Base-by-base conservation (phyloP, 2,329 filamentous ascomycete species). In the Arthroderma sp. region DNA sequence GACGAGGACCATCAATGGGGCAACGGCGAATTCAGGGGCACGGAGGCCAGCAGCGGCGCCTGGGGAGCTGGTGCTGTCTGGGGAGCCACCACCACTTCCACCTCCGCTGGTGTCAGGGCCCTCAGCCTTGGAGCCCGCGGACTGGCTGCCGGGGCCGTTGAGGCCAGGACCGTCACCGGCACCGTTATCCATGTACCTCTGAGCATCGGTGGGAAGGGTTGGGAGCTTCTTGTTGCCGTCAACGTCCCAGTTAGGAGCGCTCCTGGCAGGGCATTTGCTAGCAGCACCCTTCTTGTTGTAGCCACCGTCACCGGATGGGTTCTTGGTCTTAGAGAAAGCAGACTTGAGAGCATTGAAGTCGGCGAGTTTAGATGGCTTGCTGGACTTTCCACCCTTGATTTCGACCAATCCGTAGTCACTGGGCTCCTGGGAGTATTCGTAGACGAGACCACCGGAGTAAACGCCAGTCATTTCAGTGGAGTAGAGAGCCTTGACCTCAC, bases 361-460 rank as follows among this genome's bases (percentile, higher is more conserved):
- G 41, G 71, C 61, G 35, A 78, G 73, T 62, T 85, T 80, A 33
- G 74, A 75, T 33, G 39, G 38, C 59, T 87, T 79, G 28, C 71
- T 73, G 68, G 8, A 25, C 15, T 6, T 23, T 6, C 72, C 66
- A 61, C 78, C 80, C 51, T 72, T 67, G 67, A 93, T 77, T 58
- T 81, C 74, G 68, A 91, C 89, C 59, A 95, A 84, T 62, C 91
- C 91, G 72, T 84, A 97, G 49, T 84, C 79, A 75, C 84, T 88
- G 60, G 79, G 78, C 73, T 94, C 87, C 67, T 86, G 76, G 8
- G 87, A 85, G 78, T 95, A 98, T 74, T 97, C 91, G 76, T 96
- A 98, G 72, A 96, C 87, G 39, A 98, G 81, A 71, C 93, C 93
- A 66, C 93, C 93, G 41, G 91, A 96, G 81, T 95, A 97, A 66